These are phyloP conservation scores for Apiospora aurea DNA, from an alignment of 2,329 filamentous ascomycete species.

Conservation along the genomic window DNA sequence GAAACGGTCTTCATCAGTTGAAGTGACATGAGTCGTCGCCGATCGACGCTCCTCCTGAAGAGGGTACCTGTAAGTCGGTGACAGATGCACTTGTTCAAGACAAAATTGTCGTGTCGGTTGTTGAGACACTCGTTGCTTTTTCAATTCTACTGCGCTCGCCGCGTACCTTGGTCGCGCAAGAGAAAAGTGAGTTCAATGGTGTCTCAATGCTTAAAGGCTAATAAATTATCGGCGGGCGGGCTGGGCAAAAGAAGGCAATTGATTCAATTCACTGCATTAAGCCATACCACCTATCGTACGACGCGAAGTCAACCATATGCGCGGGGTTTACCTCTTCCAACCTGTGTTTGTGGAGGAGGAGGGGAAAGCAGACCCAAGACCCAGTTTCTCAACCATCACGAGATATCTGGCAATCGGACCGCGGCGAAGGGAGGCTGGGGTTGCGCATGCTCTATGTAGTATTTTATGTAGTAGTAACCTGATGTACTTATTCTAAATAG, in stretches of 20 bases:
- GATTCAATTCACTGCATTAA: not conserved
- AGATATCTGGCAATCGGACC: conserved; percentile 13
- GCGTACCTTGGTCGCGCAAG: not conserved
- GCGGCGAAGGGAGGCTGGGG: not conserved
- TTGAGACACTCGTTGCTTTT: not conserved
- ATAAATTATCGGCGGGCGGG: not conserved
- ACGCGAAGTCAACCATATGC: not conserved
- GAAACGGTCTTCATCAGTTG: not conserved
- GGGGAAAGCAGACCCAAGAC: not conserved
- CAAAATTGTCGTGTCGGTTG: not conserved
- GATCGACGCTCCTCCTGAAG: not conserved
- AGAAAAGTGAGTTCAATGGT: not conserved
- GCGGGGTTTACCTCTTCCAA: not conserved
- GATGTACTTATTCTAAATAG: conserved; percentile 6
- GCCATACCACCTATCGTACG: conserved; percentile 7
- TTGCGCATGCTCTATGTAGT: not conserved
- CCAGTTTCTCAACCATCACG: not conserved
- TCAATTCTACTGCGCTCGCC: not conserved
- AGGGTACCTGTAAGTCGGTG: not conserved
- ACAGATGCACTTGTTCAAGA: not conserved
- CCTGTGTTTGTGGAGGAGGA: not conserved
- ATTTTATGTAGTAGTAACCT: not conserved
- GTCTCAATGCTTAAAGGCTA: conserved; percentile 7
- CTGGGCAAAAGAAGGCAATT: not conserved
- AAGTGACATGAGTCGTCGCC: not conserved